Evolutionary conservation across 257 asterid genomes (phyloP), one percentile per base, ranked within the genome.

Genomic region (Capsicum chinense): DNA sequence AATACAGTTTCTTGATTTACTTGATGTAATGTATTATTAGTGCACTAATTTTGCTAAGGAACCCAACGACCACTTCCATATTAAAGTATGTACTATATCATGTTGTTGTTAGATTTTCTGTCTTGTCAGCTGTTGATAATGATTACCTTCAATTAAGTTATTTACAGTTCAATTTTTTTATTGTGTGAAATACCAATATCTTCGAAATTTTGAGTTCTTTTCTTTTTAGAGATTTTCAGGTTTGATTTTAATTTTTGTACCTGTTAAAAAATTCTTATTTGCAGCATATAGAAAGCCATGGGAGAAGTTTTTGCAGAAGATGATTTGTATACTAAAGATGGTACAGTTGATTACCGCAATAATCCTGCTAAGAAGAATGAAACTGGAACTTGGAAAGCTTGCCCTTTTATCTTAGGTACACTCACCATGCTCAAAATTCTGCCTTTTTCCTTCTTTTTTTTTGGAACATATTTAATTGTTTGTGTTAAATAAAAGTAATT

Each of bases 301-400:
- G 87, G 83, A 33, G 88, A 86, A n/a, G 79, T 82, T 26, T 19
- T 12, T 64, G 76, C 33, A 48, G 76, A 66, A 50, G 92, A 89
- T 7, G 95, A 93, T 87, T 21, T 79, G 88, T 91, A 88, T 57
- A 93, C 97, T 1, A 94, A 89, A 87, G 97, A 93, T 60, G 97
- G 98, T 48, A 94, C 97, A 7, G 85, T 92, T 37, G 97, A 94
- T 86, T 90, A 84, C 90, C 89, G 80, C 16, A 87, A 88, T 9
- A 88, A 90, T 48, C 98, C 95, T 52, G 97, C 97, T 5, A 90
- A 92, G 83, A 91, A 87, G 93, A 90, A 84, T 5, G 85, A 88
- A 85, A 93, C 97, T 0, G 98, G 98, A 54, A 90, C 94, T 79
- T 94, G 97, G 97, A 93, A 73, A 84, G 96, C 97, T 26, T 92